phyloP scores from a whole-genome alignment of 164 flowering plant species.

The Macadamia integrifolia region DNA sequence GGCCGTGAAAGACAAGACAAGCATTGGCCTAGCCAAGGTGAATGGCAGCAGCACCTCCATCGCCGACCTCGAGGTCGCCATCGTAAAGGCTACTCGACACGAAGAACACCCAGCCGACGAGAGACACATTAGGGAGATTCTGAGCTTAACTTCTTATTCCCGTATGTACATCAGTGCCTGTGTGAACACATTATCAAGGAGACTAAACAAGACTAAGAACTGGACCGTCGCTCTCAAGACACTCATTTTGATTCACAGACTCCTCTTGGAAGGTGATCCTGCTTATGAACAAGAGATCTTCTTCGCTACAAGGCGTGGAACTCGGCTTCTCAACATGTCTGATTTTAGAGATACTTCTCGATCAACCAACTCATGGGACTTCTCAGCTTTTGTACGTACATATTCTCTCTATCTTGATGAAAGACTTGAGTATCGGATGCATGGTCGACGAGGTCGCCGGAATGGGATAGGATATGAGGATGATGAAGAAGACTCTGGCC shows the following conservation, averaged over 20 bases:
- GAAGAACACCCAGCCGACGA: constrained; percentile 76
- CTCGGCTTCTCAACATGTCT: constrained; percentile 72
- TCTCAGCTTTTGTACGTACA: constrained; percentile 71
- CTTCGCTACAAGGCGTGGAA: constrained; percentile 77
- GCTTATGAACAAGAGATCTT: constrained; percentile 68
- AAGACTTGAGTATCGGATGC: constrained; percentile 66
- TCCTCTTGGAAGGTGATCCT: constrained; percentile 64
- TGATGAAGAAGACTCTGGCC: constrained; percentile 2
- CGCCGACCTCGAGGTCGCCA: constrained; percentile 75
- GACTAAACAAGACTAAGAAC: constrained; percentile 71
- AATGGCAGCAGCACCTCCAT: constrained; percentile 42
- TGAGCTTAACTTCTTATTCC: constrained; percentile 51
- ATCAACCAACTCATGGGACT: constrained; percentile 78
- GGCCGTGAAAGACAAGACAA: constrained; percentile 67
- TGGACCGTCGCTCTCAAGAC: constrained; percentile 85
- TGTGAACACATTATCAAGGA: constrained; percentile 45
- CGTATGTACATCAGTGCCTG: constrained; percentile 52
- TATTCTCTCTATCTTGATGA: constrained; percentile 74
- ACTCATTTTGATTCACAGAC: constrained; percentile 63
- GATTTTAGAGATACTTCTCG: constrained; percentile 69
- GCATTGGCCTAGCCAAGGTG: constrained; percentile 49
- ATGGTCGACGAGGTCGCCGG: constrained; percentile 30
- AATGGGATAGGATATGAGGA: constrained; percentile 9
- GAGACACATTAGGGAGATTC: constrained; percentile 47
- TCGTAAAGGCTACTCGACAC: constrained; percentile 87